Evolutionary conservation across 2,329 filamentous ascomycete genomes (phyloP), one percentile per base, ranked within the genome.

Genomic region (Pseudogymnoascus sp.): DNA sequence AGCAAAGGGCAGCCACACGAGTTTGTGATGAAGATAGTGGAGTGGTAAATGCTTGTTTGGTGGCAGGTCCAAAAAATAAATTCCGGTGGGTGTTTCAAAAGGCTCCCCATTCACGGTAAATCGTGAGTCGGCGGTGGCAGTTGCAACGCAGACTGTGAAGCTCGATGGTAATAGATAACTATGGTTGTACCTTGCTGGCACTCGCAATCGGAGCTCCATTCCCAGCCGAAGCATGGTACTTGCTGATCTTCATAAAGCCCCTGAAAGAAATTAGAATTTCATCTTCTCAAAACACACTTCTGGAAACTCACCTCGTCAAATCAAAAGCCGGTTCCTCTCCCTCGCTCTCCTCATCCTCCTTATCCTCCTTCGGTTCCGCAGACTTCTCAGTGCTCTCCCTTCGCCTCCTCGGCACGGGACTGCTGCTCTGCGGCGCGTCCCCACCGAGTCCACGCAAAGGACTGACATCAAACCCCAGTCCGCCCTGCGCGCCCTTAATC

Each of bases 271-370:
- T 59, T 27, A 59, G 29, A 8, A 36, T 59, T 36, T 35, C 5
- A 59, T 37, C 15, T n/a, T 37, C 7, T 5, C 13, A 18, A 6
- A 35, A 18, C 31, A 36, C 13, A 21, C 13, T 13, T 4, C 12
- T 8, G 2, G 3, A 21, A 36, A 60, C 59, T 40, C 39, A 60
- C 59, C 60, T 42, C 18, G 39, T 36, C 63, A 86, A 70, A 67
- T 86, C 83, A 66, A 84, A 84, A 6, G 79, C 81, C 61, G 79
- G 73, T 42, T 83, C 81, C 60, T 84, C 82, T 35, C 79, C 78
- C 55, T 67, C 71, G 12, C 74, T 75, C 4, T 71, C 70, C 0
- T 71, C 70, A 9, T 73, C 72, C 27, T 66, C 58, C 31, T 71
- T 66, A 13, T 40, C 39, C 29, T 69, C 68, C 25, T 68, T 65